phyloP scores from a whole-genome alignment of 164 flowering plant genomes.

The Protea cynaroides region DNA sequence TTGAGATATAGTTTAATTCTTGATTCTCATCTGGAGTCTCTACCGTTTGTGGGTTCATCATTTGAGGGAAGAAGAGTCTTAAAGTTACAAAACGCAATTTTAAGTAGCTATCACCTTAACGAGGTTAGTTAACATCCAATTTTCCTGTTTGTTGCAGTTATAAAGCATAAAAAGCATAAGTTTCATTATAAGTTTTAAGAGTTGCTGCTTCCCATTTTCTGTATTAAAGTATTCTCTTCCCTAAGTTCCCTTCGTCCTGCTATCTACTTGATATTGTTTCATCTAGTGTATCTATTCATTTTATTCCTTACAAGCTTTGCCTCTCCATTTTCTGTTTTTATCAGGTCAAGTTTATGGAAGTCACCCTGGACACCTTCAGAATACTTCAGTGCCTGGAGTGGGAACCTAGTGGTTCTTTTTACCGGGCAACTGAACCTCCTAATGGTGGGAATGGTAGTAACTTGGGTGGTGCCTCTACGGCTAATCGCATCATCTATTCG shows the following conservation, averaged over 20 bases:
- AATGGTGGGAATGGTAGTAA: constrained; percentile 22
- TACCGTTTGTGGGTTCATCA: constrained; percentile 35
- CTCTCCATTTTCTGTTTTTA: constrained; percentile 1
- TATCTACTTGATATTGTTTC: background rate
- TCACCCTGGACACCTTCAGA: constrained; percentile 76
- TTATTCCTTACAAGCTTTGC: background rate
- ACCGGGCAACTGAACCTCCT: constrained; percentile 30
- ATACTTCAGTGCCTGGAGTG: constrained; percentile 94
- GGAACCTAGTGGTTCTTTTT: constrained; percentile 94
- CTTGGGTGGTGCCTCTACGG: constrained; percentile 37
- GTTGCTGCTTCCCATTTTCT: background rate
- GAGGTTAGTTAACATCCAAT: constrained; percentile 48
- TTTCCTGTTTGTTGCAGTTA: background rate
- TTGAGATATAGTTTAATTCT: constrained; percentile 74
- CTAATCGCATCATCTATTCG: constrained; percentile 31
- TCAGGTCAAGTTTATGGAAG: constrained; percentile 88
- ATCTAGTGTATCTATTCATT: background rate
- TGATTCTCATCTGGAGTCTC: constrained; percentile 57
- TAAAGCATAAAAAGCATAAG: background rate
- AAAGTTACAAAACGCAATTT: constrained; percentile 60
- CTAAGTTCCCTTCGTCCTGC: background rate
- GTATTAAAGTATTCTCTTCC: background rate
- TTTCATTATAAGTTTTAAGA: background rate
- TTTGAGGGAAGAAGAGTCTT: constrained; percentile 38
- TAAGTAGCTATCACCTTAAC: constrained; percentile 79